Evolutionary conservation across 2,329 filamentous ascomycete genomes (phyloP).

Genomic region (Xylariaceae sp.): DNA sequence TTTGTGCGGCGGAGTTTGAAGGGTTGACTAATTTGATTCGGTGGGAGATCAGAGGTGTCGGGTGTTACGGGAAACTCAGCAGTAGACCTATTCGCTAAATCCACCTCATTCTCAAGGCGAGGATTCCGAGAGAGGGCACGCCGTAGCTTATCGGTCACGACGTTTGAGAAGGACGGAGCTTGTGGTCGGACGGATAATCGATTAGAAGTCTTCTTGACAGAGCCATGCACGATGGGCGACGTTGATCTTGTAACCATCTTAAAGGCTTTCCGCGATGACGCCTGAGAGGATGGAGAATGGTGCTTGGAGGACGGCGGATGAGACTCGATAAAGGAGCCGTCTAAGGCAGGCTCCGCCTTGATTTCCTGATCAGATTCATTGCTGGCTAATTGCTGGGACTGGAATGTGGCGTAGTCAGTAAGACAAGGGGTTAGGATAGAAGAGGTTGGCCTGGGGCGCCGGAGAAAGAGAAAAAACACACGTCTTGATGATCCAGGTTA

Average conservation of each 20-base stretch:
- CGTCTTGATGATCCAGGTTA: conserved; percentile 24
- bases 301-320: conserved; percentile 35
- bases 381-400: conserved; percentile 34
- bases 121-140: conserved; percentile 43
- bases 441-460: conserved; percentile 5
- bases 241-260: conserved; percentile 42
- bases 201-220: conserved; percentile 41
- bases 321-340: conserved; percentile 40
- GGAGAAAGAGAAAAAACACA: conserved; percentile 26
- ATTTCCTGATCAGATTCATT: conserved; percentile 35
- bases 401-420: conserved; percentile 31
- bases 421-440: conserved; percentile 17
- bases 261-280: conserved; percentile 41
- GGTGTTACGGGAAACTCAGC: conserved; percentile 58
- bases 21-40: conserved; percentile 38
- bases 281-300: conserved; percentile 32
- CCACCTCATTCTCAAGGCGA: conserved; percentile 39
- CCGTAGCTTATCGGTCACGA: conserved; percentile 48
- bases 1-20: conserved; percentile 51
- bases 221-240: conserved; percentile 42
- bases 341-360: conserved; percentile 42
- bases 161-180: conserved; percentile 36
- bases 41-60: conserved; percentile 57
- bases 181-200: conserved; percentile 37
- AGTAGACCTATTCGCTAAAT: conserved; percentile 26